Evolutionary conservation across 2,329 filamentous ascomycete species (phyloP).

Genomic region (Penicillium hesseltinei): DNA sequence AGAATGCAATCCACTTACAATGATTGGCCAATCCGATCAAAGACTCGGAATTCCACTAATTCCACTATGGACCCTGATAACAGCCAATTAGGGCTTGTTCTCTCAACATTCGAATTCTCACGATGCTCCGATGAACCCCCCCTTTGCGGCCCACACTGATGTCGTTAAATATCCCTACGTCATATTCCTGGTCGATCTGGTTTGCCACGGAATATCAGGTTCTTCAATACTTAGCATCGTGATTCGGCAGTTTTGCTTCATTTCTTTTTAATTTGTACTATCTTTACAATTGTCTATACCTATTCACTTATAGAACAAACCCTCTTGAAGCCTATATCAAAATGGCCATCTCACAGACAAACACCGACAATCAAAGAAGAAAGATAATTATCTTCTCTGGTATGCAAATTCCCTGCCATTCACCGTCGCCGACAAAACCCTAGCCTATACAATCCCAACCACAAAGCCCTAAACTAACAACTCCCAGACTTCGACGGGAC

Average conservation of each 20-base stretch:
- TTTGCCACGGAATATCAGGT: conserved; percentile 1
- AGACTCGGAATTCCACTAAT: too few species aligned
- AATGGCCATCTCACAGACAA: conserved; percentile 13
- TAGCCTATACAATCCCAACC: background rate
- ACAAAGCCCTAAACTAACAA: background rate
- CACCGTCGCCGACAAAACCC: background rate
- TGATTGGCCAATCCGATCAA: conserved; percentile 4
- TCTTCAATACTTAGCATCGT: background rate
- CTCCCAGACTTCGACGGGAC: conserved; percentile 66
- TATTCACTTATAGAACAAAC: background rate
- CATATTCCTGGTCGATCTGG: conserved; percentile 4
- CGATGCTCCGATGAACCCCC: background rate
- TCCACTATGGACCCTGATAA: background rate
- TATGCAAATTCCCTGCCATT: conserved; percentile 21
- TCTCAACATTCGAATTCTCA: background rate
- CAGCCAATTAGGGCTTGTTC: background rate
- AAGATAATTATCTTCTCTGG: conserved; percentile 50
- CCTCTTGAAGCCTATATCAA: background rate
- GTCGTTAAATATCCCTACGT: conserved; percentile 4
- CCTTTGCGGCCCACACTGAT: conserved; percentile 7
- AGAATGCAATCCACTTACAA: conserved; percentile 3
- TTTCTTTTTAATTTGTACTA: background rate
- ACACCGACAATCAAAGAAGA: conserved; percentile 29
- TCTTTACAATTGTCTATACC: background rate
- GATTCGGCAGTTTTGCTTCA: background rate